Conservation (phyloP, 345 rosid genomes). For the Odontarrhena argentea region DNA sequence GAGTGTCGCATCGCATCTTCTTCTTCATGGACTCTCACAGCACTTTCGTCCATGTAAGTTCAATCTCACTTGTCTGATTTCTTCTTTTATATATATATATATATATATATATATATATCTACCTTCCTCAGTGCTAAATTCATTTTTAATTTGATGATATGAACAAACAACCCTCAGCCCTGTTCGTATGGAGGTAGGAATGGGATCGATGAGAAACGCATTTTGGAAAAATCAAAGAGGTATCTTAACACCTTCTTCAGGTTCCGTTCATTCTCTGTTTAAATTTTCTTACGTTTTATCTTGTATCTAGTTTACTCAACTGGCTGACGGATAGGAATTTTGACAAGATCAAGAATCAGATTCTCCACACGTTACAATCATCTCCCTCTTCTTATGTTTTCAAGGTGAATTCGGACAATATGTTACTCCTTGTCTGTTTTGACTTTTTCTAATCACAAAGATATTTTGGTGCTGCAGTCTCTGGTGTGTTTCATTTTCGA, state of each 20-base stretch:
- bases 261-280: neutral
- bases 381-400: slow-evolving; percentile 12
- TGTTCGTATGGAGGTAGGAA: too few species aligned
- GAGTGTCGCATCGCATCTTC: too few species aligned
- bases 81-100: too few species aligned
- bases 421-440: neutral
- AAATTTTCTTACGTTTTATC: neutral
- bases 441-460: neutral
- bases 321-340: slow-evolving; percentile 33
- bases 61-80: too few species aligned
- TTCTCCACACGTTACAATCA: slow-evolving; percentile 19
- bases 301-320: slow-evolving; percentile 23
- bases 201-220: neutral
- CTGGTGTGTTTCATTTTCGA: slow-evolving; percentile 27
- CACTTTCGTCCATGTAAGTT: too few species aligned
- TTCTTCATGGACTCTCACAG: too few species aligned
- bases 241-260: neutral
- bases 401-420: slow-evolving; percentile 9
- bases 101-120: too few species aligned
- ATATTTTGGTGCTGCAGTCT: slow-evolving; percentile 6
- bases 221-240: slow-evolving; percentile 2
- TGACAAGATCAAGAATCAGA: slow-evolving; percentile 36
- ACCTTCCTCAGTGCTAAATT: too few species aligned
- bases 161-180: too few species aligned
- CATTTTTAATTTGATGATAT: too few species aligned